These are phyloP conservation scores for Mrakia hoshinonis DNA, from an alignment of 768 basidiomycete species.

Conservation along the genomic window DNA sequence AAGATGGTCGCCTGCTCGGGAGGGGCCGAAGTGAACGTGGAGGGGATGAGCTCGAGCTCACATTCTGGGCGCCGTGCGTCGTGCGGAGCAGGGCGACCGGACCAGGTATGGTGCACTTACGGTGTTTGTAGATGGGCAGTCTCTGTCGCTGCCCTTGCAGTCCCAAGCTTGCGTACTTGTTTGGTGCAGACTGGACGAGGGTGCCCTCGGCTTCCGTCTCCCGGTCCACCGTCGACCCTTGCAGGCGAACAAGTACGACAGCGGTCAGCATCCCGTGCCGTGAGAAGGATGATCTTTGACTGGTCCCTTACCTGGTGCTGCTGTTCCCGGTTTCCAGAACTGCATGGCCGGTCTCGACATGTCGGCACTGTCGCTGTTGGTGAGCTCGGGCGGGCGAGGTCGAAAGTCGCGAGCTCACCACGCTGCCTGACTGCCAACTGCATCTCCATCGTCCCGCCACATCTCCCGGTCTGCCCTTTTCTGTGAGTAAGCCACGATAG, in stretches of 20 bases:
- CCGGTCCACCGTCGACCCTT: slow-evolving; percentile 76
- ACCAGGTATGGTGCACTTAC: slow-evolving; percentile 43
- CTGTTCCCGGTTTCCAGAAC: slow-evolving; percentile 86
- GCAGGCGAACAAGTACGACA: background rate
- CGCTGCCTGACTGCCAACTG: too few relatives aligned
- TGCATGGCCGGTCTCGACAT: slow-evolving; percentile 4
- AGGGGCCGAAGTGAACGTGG: background rate
- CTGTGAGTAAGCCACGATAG: too few relatives aligned
- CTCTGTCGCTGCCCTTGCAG: slow-evolving; percentile 68
- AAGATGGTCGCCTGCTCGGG: slow-evolving; percentile 57
- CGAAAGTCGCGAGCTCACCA: too few relatives aligned
- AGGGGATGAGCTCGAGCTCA: slow-evolving; percentile 3
- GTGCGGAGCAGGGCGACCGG: background rate
- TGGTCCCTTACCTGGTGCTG: slow-evolving; percentile 47
- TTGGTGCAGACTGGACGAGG: slow-evolving; percentile 58
- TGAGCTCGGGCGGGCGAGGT: too few relatives aligned
- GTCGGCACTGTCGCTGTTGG: too few relatives aligned
- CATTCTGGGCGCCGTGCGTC: background rate
- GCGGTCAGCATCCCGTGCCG: background rate
- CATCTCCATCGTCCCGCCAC: too few relatives aligned
- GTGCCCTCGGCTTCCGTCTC: slow-evolving; percentile 65
- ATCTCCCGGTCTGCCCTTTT: too few relatives aligned
- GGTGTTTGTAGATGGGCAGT: slow-evolving; percentile 83
- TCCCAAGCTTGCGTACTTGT: slow-evolving; percentile 47
- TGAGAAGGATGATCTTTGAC: background rate